Evolutionary conservation across 2,329 filamentous ascomycete genomes (phyloP), one percentile per base, ranked within the genome.

Genomic region (Penicillium sp.): DNA sequence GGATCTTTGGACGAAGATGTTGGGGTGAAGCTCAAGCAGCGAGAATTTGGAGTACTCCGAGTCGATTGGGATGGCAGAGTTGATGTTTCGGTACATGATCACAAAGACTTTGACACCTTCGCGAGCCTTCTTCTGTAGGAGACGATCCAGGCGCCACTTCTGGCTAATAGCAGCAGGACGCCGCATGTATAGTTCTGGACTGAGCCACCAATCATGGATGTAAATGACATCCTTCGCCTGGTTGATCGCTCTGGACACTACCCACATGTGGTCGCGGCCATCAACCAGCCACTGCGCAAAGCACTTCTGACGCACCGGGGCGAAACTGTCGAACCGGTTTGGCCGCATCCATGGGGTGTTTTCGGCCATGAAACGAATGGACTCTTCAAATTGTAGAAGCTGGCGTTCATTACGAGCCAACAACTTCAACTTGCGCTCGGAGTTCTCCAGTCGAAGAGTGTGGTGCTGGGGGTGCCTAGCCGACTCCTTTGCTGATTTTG

Each of bases 191-290:
- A 99, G 80, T 76, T 99, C 94, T 1, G 95, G 95, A 67, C 91
- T 97, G 41, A 99, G 79, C 95, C 95, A 99, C 95, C 95, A 99
- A 75, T 98, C 95, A 74, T 99, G 95, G 62, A 99, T 98, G 76
- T 98, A 98, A 67, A 99, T 94, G 61, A 98, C 94, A 78, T 98
- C 95, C 69, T 91, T 91, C 9, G 95, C 95, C 87, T 97, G 96
- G 73, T 92, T 95, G 69, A 99, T 96, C 13, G 95, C 95, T 64
- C 94, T 87, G 11, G 94, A 98, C 7, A 98, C 92, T 73, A 97
- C 96, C 95, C 95, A 99, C 94, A 98, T 98, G 80, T 98, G 96
- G 74, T 99, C 95, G 66, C 95, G 87, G 16, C 91, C 95, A 76
- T 99, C 95, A 0, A 99, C 94, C 9, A 99, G 85, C 93, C 94